Conservation (phyloP, 2,329 filamentous ascomycete species). For the Tolypocladium capitatum region DNA sequence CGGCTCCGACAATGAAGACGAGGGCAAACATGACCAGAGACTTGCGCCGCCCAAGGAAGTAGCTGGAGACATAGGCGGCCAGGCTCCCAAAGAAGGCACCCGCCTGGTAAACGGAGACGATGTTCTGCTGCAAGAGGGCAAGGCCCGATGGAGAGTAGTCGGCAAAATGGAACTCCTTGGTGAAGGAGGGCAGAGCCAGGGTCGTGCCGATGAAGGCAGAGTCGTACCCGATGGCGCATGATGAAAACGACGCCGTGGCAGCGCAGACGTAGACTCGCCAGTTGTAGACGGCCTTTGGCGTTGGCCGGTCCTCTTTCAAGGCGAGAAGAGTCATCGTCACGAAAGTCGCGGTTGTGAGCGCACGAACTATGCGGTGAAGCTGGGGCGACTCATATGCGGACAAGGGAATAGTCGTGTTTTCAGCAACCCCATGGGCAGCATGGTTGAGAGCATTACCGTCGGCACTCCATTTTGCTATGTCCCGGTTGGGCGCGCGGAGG, state of each 20-base stretch:
- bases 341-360: not conserved
- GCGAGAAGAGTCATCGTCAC: slow-evolving; percentile 31
- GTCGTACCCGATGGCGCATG: slow-evolving; percentile 49
- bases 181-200: slow-evolving; percentile 56
- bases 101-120: slow-evolving; percentile 63
- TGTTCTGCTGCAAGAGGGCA: slow-evolving; percentile 55
- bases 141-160: slow-evolving; percentile 32
- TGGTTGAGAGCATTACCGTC: not conserved
- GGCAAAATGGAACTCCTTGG: slow-evolving; percentile 51
- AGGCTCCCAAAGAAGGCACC: slow-evolving; percentile 11
- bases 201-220: slow-evolving; percentile 71
- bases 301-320: slow-evolving; percentile 42
- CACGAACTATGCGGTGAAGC: not conserved
- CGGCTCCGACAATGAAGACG: slow-evolving; percentile 8
- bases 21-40: slow-evolving; percentile 8
- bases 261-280: slow-evolving; percentile 45
- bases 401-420: not conserved
- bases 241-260: slow-evolving; percentile 39
- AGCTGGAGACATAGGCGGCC: slow-evolving; percentile 8
- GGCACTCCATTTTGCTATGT: not conserved
- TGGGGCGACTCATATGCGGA: not conserved
- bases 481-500: too few species aligned
- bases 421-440: not conserved
- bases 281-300: slow-evolving; percentile 45
- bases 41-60: slow-evolving; percentile 8